Base-by-base conservation (phyloP, 2,329 filamentous ascomycete genomes). In the Exophiala sp. region DNA sequence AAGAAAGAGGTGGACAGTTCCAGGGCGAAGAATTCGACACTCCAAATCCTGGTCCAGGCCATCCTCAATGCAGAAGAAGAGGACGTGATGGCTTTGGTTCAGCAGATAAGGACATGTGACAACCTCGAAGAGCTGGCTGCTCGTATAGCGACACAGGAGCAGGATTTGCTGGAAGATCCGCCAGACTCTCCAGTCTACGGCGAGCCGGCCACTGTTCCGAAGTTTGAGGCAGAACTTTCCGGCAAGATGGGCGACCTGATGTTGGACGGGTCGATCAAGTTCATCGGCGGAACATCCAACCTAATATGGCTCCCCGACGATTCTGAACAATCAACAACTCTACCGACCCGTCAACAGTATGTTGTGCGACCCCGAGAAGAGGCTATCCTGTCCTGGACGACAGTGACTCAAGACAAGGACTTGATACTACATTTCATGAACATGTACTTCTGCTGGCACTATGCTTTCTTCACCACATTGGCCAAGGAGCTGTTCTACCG, bases 401-500 rank as follows among this genome's bases (percentile, higher is more conserved):
- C 76, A 13, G 88, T 95, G 39, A 95, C 88, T 1, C 75, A 81
- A 43, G 88, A 96, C 65, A 76, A 82, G 19, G 79, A 85, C 46
- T 75, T 95, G 39, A 82, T 96, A 60, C 79, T 83, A 13, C 91
- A 96, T 67, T 79, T 98, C 14, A 81, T 98, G 64, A 91, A 90
- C 63, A 90, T 97, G 87, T 98, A 98, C 70, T 97, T 97, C 70
- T 88, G 83, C 61, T 97, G 91, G 86, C 93, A 97, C 68, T 97
- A 97, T 67, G 84, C 89, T 14, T 97, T 93, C 69, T 98, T 97
- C 66, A 91, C 89, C 2, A 93, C 87, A 0, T 73, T 97, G 5
- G 91, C 90, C 10, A 94, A 88, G 65, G 82, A 78, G 30, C 72
- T 95, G 24, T 97, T 98, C 65, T 90, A 87, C 64, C 79, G 84